Evolutionary conservation across 2,329 filamentous ascomycete species (phyloP).

Genomic region (Tolypocladium capitatum): DNA sequence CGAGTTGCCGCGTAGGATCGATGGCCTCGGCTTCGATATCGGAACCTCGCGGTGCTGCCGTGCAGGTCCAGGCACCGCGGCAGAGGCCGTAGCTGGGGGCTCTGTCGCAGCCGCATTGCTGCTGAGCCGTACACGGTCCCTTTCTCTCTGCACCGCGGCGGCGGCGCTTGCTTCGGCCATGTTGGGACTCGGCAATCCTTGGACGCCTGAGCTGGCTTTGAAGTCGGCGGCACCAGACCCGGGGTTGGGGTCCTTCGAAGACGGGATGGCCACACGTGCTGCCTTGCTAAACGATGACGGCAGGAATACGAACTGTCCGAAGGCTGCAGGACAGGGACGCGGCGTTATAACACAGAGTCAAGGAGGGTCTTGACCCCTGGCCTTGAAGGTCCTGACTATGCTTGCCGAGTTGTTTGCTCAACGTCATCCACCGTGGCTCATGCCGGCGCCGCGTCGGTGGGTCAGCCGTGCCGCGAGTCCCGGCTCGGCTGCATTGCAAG

Average conservation of each 20-base stretch:
- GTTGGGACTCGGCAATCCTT: too few relatives aligned
- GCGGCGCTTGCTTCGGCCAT: neutral
- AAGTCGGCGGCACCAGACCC: neutral
- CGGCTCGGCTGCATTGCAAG: neutral
- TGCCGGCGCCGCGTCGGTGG: neutral
- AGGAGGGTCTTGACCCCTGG: neutral
- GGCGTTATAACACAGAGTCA: neutral
- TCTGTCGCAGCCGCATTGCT: constrained; percentile 25
- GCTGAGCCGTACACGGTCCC: constrained; percentile 34
- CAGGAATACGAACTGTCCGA: neutral
- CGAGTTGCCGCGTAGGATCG: constrained; percentile 28
- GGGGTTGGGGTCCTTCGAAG: neutral
- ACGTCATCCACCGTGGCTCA: neutral
- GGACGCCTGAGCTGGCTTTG: neutral
- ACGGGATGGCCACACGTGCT: neutral
- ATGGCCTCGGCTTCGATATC: constrained; percentile 22
- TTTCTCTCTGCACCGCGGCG: constrained; percentile 24
- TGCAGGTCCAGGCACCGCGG: too few relatives aligned
- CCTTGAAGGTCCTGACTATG: neutral
- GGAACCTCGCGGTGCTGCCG: neutral
- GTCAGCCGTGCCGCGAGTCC: neutral
- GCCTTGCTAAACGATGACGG: neutral
- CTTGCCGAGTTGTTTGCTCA: neutral
- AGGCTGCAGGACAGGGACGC: neutral
- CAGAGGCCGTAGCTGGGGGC: constrained; percentile 9